These are phyloP conservation scores for Stagonosporopsis rhizophila DNA, from an alignment of 2,329 filamentous ascomycete genomes.

Conservation along the genomic window DNA sequence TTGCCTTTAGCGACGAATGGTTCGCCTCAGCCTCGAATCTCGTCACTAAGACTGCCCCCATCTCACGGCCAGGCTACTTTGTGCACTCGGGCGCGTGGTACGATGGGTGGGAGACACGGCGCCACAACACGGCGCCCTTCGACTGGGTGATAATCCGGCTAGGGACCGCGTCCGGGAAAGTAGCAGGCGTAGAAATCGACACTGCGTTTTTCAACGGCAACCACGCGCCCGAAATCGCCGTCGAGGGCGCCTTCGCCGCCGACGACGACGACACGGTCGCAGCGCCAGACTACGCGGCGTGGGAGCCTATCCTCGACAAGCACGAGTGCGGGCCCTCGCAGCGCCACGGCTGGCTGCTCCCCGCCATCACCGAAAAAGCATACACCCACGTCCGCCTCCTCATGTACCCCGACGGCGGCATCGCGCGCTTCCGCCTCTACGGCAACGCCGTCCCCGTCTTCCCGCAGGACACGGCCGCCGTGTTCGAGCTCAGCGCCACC, in stretches of 20 bases:
- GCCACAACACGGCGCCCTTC: conserved; percentile 64
- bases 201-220: conserved; percentile 84
- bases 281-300: too few relatives aligned
- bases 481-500: conserved; percentile 79
- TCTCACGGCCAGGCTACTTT: conserved; percentile 65
- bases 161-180: conserved; percentile 71
- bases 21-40: conserved; percentile 67
- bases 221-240: conserved; percentile 78
- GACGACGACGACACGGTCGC: conserved; percentile 69
- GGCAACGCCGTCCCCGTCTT: conserved; percentile 79
- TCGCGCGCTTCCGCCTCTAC: conserved; percentile 79
- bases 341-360: conserved; percentile 75
- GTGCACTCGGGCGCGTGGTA: conserved; percentile 69
- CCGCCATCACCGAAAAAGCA: conserved; percentile 63
- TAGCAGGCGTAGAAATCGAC: conserved; percentile 79
- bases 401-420: conserved; percentile 87
- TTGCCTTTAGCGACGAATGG: conserved; percentile 67
- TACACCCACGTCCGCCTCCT: conserved; percentile 82
- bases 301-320: conserved; percentile 74
- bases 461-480: conserved; percentile 67
- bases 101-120: conserved; percentile 69
- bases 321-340: conserved; percentile 77
- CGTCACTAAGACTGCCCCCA: conserved; percentile 62
- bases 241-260: conserved; percentile 72
- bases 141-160: conserved; percentile 68